A percentile compares a stretch with the other conserved stretches of the same genome.
Conservation (phyloP, 345 rosid genomes). For the Lepidium sativum region DNA sequence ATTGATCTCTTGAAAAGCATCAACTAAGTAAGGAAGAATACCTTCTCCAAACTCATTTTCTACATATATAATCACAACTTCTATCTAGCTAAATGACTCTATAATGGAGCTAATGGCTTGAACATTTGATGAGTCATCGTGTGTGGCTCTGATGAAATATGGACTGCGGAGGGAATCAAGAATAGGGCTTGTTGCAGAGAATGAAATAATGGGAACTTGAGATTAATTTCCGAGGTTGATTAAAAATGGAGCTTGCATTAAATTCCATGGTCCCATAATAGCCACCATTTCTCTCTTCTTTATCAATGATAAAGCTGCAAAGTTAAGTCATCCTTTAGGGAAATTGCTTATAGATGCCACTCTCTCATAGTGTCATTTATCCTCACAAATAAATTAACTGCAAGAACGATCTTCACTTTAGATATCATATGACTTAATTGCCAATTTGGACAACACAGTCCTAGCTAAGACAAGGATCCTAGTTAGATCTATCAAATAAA, state of each 20-base stretch:
- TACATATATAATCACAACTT: conserved; percentile 37
- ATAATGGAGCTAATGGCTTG: conserved; percentile 34
- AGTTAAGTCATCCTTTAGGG: background rate
- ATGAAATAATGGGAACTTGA: conserved; percentile 50
- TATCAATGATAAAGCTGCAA: conserved; percentile 37
- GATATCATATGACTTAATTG: background rate
- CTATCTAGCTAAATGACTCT: conserved; percentile 42
- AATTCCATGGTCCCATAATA: conserved; percentile 43
- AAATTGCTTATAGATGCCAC: background rate
- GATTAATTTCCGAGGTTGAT: conserved; percentile 32
- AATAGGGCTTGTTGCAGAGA: conserved; percentile 36
- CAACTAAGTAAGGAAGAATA: conserved; percentile 35
- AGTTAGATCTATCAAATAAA: background rate
- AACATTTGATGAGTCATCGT: conserved; percentile 42
- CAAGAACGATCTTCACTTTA: background rate
- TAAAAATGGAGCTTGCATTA: conserved; percentile 39
- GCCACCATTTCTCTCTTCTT: conserved; percentile 43
- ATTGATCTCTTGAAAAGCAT: conserved; percentile 36
- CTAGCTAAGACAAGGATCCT: background rate
- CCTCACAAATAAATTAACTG: too few relatives aligned
- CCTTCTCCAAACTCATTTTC: conserved; percentile 45
- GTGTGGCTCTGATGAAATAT: conserved; percentile 40
- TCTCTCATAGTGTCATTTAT: too few relatives aligned
- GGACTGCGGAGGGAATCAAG: conserved; percentile 29
- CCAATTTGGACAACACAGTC: background rate